Conservation (phyloP, 768 basidiomycete species). For the Mycena kentingensis region DNA sequence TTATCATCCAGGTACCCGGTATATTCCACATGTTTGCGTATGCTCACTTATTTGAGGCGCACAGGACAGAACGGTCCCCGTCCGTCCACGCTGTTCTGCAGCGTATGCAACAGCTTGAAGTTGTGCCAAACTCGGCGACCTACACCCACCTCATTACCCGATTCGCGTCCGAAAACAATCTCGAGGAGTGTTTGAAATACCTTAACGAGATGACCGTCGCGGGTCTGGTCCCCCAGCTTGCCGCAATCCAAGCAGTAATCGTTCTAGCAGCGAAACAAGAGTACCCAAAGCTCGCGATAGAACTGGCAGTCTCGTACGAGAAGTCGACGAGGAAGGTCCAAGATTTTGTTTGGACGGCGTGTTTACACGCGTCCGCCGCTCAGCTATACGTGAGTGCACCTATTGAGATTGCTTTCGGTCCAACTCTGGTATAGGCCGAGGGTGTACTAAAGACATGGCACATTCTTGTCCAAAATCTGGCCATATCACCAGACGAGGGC, state of each 20-base stretch:
- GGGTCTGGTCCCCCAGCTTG: constrained; percentile 52
- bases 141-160: constrained; percentile 57
- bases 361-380: constrained; percentile 66
- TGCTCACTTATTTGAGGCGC: constrained; percentile 47
- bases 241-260: constrained; percentile 55
- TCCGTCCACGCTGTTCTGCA: constrained; percentile 52
- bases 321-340: constrained; percentile 53
- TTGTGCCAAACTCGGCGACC: constrained; percentile 54
- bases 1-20: constrained; percentile 56
- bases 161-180: constrained; percentile 46
- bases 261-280: constrained; percentile 53
- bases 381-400: constrained; percentile 60
- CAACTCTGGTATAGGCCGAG: constrained; percentile 51
- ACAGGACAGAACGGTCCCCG: constrained; percentile 39
- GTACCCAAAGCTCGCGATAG: constrained; percentile 68
- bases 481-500: constrained; percentile 72
- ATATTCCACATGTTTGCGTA: constrained; percentile 17
- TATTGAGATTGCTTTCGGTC: constrained; percentile 3
- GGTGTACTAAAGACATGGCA: constrained; percentile 69
- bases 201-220: constrained; percentile 58
- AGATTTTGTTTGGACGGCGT: constrained; percentile 61
- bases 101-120: constrained; percentile 52
- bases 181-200: constrained; percentile 67
- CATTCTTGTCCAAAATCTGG: constrained; percentile 51
- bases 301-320: constrained; percentile 67